Evolutionary conservation across 192 early-diverging fungal genomes (phyloP), one percentile per base, ranked within the genome.

Genomic region (Gigaspora rosea): DNA sequence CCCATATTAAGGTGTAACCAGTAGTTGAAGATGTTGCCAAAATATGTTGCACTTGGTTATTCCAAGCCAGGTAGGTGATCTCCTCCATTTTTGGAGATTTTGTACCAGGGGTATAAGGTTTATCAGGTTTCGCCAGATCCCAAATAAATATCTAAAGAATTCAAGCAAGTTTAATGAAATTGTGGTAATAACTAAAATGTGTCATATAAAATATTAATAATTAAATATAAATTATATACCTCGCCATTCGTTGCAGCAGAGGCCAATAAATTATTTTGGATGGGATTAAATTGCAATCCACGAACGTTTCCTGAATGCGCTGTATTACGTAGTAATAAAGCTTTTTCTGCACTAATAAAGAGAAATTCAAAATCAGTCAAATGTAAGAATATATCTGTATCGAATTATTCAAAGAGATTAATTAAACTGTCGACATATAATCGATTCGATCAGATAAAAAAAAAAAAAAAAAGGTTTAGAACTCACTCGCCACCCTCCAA

Each of bases 1-100:
- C 97, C 96, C 96, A 99, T 10, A 99, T 91, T 36, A 97, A 96
- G 22, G 95, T 95, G 76, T 94, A 87, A 56, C 97, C 96, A 67
- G 95, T 96, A 71, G 92, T 94, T 54, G 91, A 93, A 10, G 94
- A 94, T 7, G 93, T 94, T 11, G 95, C 97, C 73, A 99, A 86
- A 79, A 99, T 99, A 74, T 97, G 94, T 69, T 92, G 87, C 47
- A 95, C 94, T 75, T 96, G 91, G 71, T 91, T 89, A 82, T 99
- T 99, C 96, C 96, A 99, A 27, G 93, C 85, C 47, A 99, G 82
- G 18, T 88, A 86, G 0, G 95, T 98, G 35, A 99, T 89, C 66
- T 94, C 95, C 36, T 97, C 96, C 11, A 98, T 81, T 47, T 91
- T 89, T 81, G 90, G 85, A 4, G 97, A 98, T 47, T 91, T 87